phyloP scores from a whole-genome alignment of 139 green algal genomes.

The Trebouxia sp. region DNA sequence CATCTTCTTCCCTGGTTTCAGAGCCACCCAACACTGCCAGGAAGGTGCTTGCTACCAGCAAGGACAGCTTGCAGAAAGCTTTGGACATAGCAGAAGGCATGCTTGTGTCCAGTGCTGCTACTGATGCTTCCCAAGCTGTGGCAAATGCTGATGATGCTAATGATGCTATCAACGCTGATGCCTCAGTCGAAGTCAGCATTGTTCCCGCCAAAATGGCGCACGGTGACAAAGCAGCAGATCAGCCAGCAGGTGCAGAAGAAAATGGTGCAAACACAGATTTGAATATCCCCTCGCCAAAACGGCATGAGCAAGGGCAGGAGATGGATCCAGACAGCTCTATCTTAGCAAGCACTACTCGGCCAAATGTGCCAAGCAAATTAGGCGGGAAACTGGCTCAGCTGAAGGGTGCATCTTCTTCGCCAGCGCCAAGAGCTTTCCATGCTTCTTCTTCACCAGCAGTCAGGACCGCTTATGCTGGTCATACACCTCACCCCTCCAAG shows the following conservation, averaged over 20 bases:
- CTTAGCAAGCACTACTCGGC: conserved; percentile 6
- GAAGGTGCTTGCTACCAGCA: not conserved
- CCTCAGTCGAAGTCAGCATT: no score
- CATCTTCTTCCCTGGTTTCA: not conserved
- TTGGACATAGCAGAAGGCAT: not conserved
- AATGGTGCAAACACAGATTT: no score
- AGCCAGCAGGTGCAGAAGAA: no score
- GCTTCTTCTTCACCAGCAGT: not conserved
- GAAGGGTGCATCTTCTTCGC: no score
- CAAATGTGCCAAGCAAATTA: not conserved
- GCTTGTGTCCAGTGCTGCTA: not conserved
- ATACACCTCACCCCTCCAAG: not conserved
- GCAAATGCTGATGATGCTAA: not conserved
- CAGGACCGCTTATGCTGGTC: not conserved
- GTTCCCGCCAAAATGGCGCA: no score
- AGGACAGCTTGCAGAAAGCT: not conserved
- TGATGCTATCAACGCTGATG: no score
- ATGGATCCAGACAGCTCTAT: not conserved
- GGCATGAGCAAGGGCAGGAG: no score
- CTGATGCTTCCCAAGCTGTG: not conserved
- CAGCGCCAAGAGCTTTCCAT: not conserved
- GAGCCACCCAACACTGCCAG: not conserved
- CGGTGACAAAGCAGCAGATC: no score
- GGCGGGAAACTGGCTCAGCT: not conserved
- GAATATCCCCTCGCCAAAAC: no score